Evolutionary conservation across 2,329 filamentous ascomycete species (phyloP).

Genomic region (Calonectria pseudoturangicola): DNA sequence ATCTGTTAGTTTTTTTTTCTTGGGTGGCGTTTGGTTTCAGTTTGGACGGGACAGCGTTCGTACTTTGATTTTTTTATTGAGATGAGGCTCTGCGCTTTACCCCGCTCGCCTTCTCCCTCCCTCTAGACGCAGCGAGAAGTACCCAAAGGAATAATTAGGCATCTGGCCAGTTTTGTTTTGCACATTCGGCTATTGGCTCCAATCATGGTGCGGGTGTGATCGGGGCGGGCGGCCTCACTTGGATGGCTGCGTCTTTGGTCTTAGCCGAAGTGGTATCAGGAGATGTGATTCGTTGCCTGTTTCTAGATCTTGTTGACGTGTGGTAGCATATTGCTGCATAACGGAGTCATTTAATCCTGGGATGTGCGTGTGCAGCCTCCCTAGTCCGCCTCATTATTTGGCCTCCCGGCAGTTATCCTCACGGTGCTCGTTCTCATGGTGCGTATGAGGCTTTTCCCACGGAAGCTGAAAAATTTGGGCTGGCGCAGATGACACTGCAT

Average conservation of each 20-base stretch:
- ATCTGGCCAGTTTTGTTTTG: slow-evolving; percentile 18
- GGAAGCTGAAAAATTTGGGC: slow-evolving; percentile 24
- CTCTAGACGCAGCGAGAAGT: not conserved
- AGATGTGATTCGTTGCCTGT: slow-evolving; percentile 36
- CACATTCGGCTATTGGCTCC: slow-evolving; percentile 21
- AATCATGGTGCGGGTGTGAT: not conserved
- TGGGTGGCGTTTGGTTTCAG: slow-evolving; percentile 36
- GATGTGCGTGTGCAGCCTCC: slow-evolving; percentile 3
- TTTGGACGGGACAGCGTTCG: slow-evolving; percentile 20
- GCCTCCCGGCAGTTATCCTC: not conserved
- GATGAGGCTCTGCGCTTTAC: slow-evolving; percentile 18
- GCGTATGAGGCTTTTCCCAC: slow-evolving; percentile 12
- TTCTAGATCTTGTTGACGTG: slow-evolving; percentile 1
- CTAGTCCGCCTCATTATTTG: not conserved
- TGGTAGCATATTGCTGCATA: slow-evolving; percentile 25
- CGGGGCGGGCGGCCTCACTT: slow-evolving; percentile 29
- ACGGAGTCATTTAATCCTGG: slow-evolving; percentile 6
- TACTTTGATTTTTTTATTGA: slow-evolving; percentile 18
- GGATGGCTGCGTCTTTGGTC: not conserved
- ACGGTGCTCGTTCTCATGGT: not conserved
- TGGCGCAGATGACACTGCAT: slow-evolving; percentile 25
- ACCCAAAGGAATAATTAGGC: not conserved
- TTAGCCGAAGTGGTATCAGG: slow-evolving; percentile 6
- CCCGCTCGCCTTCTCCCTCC: not conserved
- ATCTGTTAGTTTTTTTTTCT: slow-evolving; percentile 12